phyloP scores from a whole-genome alignment of 1,284 basidiomycete species.

The Moniliella sp. region DNA sequence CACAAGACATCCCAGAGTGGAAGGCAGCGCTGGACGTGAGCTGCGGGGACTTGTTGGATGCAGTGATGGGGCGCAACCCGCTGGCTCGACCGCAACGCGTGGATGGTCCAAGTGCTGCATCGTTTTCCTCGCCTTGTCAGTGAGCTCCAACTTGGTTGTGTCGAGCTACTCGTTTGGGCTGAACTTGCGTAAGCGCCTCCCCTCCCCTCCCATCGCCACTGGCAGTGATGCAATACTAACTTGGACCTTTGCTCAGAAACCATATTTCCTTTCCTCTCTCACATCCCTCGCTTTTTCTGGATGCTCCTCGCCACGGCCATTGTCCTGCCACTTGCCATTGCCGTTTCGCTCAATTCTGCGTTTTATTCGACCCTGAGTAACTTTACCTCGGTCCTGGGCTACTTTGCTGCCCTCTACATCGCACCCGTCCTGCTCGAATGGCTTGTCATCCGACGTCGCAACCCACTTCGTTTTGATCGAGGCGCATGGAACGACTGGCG shows the following conservation, averaged over 20 bases:
- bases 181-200: no score
- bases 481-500: constrained; percentile 41
- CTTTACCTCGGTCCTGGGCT: constrained; percentile 42
- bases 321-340: constrained; percentile 44
- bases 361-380: constrained; percentile 43
- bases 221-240: no score
- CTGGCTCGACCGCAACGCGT: constrained; percentile 39
- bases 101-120: constrained; percentile 66
- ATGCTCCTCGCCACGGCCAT: constrained; percentile 59
- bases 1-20: constrained; percentile 41
- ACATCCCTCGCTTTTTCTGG: constrained; percentile 64
- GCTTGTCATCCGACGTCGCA: constrained; percentile 40
- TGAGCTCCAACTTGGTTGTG: constrained; percentile 57
- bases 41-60: constrained; percentile 49
- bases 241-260: no score
- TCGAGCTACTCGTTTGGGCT: no score
- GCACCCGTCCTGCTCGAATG: constrained; percentile 44
- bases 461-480: constrained; percentile 40
- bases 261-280: constrained; percentile 31
- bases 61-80: constrained; percentile 56
- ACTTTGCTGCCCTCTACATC: constrained; percentile 47
- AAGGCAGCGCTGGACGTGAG: constrained; percentile 15
- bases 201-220: no score
- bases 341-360: constrained; percentile 44
- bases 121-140: constrained; percentile 52